phyloP scores from a whole-genome alignment of 257 asterid species.

The Verbascum thapsus region DNA sequence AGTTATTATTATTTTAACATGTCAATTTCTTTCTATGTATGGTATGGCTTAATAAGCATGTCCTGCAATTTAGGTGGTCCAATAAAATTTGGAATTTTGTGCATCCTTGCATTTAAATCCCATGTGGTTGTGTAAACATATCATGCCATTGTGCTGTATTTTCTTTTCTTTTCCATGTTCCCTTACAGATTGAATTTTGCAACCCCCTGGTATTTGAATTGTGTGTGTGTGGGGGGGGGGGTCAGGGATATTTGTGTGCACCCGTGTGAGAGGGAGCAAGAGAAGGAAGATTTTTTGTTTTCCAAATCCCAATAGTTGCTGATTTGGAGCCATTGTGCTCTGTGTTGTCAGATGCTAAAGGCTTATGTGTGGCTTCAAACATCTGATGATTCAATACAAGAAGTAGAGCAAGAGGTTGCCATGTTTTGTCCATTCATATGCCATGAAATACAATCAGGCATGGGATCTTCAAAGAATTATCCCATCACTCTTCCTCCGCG shows the following conservation, averaged over 20 bases:
- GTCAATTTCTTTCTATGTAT: no score
- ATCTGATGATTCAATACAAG: slow-evolving; percentile 68
- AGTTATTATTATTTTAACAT: no score
- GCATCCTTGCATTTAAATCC: slow-evolving; percentile 4
- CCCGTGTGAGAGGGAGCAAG: no score
- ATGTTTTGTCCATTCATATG: slow-evolving; percentile 73
- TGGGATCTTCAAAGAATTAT: slow-evolving; percentile 74
- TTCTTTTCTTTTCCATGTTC: background rate
- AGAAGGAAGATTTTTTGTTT: background rate
- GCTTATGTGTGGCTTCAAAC: slow-evolving; percentile 85
- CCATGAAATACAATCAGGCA: slow-evolving; percentile 64
- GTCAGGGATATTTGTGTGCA: no score
- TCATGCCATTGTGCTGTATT: background rate
- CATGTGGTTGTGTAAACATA: background rate
- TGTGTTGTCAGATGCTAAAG: slow-evolving; percentile 58
- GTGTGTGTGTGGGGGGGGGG: background rate
- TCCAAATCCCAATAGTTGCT: background rate
- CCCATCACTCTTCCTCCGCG: slow-evolving; percentile 81
- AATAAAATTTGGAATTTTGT: background rate
- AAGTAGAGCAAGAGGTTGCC: slow-evolving; percentile 88
- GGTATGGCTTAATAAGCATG: background rate
- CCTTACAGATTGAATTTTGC: background rate
- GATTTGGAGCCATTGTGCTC: slow-evolving; percentile 23
- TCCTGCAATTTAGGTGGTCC: background rate
- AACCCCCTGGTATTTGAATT: slow-evolving; percentile 2